Evolutionary conservation across 441 rosid species (phyloP), one percentile per base, ranked within the genome.

Genomic region (Pelargonium citronellum): DNA sequence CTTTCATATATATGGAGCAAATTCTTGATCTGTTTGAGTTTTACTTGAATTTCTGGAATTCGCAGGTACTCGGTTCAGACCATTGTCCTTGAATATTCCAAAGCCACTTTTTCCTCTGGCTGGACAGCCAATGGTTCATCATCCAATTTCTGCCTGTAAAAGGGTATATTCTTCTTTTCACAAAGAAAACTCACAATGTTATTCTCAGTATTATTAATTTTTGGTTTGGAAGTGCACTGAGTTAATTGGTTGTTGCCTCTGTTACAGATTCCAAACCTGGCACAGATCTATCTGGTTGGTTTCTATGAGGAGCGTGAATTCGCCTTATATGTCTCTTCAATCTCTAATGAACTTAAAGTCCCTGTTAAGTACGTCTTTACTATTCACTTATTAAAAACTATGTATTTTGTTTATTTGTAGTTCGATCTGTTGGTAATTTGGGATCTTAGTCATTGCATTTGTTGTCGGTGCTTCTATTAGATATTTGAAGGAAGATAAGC

Each of bases 71-170:
- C 81, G 97, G 15, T 92, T 92, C 81, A 75, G 97, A 69, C 93
- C 98, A 47, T 78, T 91, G 64, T 92, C 98, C 1, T 84, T 92
- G 80, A 87, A 89, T 73, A 84, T 83, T 0, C 92, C 94, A 1
- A 86, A 93, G 83, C 97, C 97, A 0, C 80, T 91, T 66, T 88
- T 93, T 73, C 97, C 94, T 55, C 77, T 93, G 72, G 97, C 94
- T 12, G 96, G 97, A 13, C 95, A 92, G 70, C 90, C 96, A 1
- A 92, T 91, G 97, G 88, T 89, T 78, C 97, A 89, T 71, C 98
- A 92, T 85, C 97, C 96, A 20, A 91, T 93, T 12, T 89, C 92
- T 79, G 96, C 96, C 77, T 93, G 98, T 81, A 91, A 86, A 85
- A 84, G 82, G 94, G 98, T 89, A 64, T 24, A 49, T 64, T 41